Evolutionary conservation across 371 early-diverging fungal species (phyloP).

Genomic region (Mucor velutinosus): DNA sequence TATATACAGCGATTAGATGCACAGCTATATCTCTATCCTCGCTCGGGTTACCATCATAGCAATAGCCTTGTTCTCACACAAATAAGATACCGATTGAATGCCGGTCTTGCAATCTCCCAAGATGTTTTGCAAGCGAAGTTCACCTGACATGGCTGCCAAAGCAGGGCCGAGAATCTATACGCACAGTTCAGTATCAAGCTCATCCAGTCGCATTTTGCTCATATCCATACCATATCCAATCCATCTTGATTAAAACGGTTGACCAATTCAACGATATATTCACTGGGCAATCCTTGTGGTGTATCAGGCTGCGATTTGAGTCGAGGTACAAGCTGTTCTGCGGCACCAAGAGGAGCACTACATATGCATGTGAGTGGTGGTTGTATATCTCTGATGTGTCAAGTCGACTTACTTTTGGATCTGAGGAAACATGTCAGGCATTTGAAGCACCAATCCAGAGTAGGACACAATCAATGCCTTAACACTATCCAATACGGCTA

Average conservation of each 20-base stretch:
- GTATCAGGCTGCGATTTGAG: constrained; percentile 54
- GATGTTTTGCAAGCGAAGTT: constrained; percentile 48
- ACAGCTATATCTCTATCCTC: background rate
- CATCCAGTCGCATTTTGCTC: too few species aligned
- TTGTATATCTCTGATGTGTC: background rate
- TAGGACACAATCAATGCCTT: constrained; percentile 77
- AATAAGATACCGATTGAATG: constrained; percentile 44
- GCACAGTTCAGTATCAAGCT: background rate
- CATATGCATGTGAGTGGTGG: constrained; percentile 19
- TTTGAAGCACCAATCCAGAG: constrained; percentile 79
- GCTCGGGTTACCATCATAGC: constrained; percentile 52
- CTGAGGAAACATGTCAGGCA: constrained; percentile 92
- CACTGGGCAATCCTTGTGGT: constrained; percentile 47
- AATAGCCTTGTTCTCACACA: constrained; percentile 56
- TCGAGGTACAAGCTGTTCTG: constrained; percentile 45
- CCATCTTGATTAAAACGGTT: constrained; percentile 63
- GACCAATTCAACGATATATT: constrained; percentile 54
- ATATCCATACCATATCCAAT: constrained; percentile 51
- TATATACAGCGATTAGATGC: constrained; percentile 5
- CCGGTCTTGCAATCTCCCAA: constrained; percentile 61
- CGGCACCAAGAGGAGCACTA: constrained; percentile 38
- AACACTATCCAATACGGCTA: constrained; percentile 57
- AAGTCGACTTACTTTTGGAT: constrained; percentile 45
- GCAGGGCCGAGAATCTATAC: constrained; percentile 56
- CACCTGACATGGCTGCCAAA: constrained; percentile 45